A percentile compares a stretch with the other conserved stretches of the same genome.
Evolutionary conservation across 1,139 yeast genomes (phyloP).

Genomic region (Scheffersomyces titani): DNA sequence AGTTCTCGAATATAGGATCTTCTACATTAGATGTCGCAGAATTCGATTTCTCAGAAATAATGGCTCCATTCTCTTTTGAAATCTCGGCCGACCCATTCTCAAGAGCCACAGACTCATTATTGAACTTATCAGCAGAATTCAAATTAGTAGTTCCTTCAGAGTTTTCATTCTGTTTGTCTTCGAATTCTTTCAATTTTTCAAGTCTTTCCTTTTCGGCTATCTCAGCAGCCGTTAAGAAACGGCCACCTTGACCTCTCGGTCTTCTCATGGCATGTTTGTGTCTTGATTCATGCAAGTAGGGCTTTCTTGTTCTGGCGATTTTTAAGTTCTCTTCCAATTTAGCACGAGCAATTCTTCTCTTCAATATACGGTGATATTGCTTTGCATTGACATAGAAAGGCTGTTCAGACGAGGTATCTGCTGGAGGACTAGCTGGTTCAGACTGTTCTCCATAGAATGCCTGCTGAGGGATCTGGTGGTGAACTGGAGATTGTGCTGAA

Average conservation of each 20-base stretch:
- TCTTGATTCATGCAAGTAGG: constrained; percentile 94
- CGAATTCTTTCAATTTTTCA: constrained; percentile 48
- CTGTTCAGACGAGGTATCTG: constrained; percentile 54
- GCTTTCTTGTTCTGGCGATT: constrained; percentile 87
- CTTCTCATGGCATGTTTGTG: constrained; percentile 99
- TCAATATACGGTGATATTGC: constrained; percentile 92
- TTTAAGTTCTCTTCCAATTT: constrained; percentile 85
- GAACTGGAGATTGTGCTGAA: constrained; percentile 4
- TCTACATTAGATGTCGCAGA: background rate
- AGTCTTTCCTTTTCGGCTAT: constrained; percentile 79
- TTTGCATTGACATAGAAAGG: constrained; percentile 98
- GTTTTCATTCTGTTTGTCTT: constrained; percentile 18
- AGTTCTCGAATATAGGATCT: background rate
- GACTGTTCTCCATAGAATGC: constrained; percentile 8
- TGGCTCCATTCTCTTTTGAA: background rate
- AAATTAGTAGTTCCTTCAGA: background rate
- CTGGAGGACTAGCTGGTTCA: constrained; percentile 4
- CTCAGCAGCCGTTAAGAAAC: constrained; percentile 95
- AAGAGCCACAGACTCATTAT: background rate
- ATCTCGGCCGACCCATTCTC: background rate
- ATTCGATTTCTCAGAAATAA: background rate
- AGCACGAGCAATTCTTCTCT: constrained; percentile 91
- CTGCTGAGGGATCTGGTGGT: constrained; percentile 10
- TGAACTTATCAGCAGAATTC: background rate
- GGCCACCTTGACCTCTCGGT: constrained; percentile 98